Evolutionary conservation across 1,284 basidiomycete genomes (phyloP), one percentile per base, ranked within the genome.

Genomic region (Malassezia dermatis): DNA sequence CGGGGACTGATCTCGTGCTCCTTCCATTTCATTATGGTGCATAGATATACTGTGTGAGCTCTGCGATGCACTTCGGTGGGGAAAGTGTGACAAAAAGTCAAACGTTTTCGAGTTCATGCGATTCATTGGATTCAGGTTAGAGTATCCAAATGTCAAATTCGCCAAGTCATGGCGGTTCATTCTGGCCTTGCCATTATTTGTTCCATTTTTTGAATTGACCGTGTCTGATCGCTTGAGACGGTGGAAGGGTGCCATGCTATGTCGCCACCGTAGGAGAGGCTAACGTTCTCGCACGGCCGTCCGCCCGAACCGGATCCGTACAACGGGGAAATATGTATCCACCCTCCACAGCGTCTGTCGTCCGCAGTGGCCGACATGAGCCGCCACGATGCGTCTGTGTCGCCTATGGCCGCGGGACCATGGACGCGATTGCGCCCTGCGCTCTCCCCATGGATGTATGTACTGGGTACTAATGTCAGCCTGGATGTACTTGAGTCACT

Each of bases 361-460:
- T 13, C 32, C 11, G 5, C 19, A 11, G 19, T 2, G 7, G 37
- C 37, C 17, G 37, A 12, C 37, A 39, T 39, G 37, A 39, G 37
- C 37, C 37, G 37, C 37, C 37, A 39, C 41, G 44, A 46, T 31
- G 44, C 44, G 44, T 46, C 44, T 23, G 21, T 23, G 12, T 26
- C 42, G 48, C 48, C 53, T 12, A 45, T 56, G 49, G 37, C 48
- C n/a, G 65, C 65, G 4, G 65, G 65, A 0, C n/a, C 41, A 7
- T 67, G 65, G 65, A 39, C 58, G 4, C 53, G 47, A 21, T 46
- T 67, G 26, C 41, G 48, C 8, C 62, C 64, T 2, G 4, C 62
- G 0, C 47, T 67, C 8, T 60, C 63, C 21, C 51, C 58, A 11
- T 67, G 56, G 56, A 35, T 67, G 55, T 57, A 42, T 15, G 55